Conservation (phyloP, 352 stramenopile species). For the Globisporangium takayamanum region DNA sequence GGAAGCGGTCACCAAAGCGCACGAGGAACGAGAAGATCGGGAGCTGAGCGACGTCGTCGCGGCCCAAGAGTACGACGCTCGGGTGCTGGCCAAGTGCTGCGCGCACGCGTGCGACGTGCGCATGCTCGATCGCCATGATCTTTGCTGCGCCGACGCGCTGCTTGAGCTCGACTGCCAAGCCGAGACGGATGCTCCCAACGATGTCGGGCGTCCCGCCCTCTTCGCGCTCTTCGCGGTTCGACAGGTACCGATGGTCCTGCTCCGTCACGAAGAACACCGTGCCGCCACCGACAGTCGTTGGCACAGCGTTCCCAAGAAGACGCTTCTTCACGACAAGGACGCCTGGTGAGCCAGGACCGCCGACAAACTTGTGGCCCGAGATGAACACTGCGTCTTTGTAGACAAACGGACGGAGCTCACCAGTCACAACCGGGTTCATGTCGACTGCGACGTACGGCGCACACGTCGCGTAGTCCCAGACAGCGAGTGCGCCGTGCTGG, state of each 20-base stretch:
- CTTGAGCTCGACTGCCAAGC: constrained; percentile 91
- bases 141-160: constrained; percentile 34
- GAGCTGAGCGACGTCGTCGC: constrained; percentile 51
- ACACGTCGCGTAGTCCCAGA: constrained; percentile 95
- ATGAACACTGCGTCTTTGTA: constrained; percentile 95
- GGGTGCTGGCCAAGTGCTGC: constrained; percentile 37
- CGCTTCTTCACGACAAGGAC: constrained; percentile 95
- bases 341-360: constrained; percentile 88
- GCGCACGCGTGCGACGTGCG: constrained; percentile 29
- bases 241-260: constrained; percentile 51
- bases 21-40: constrained; percentile 95
- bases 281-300: constrained; percentile 40
- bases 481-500: constrained; percentile 85
- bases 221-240: constrained; percentile 82
- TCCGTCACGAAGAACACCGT: constrained; percentile 57
- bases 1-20: constrained; percentile 75
- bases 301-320: constrained; percentile 50
- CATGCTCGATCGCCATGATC: constrained; percentile 52
- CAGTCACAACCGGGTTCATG: constrained; percentile 91
- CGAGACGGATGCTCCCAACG: constrained; percentile 89
- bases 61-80: constrained; percentile 88
- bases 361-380: constrained; percentile 95
- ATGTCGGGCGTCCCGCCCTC: constrained; percentile 96
- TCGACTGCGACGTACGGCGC: constrained; percentile 92
- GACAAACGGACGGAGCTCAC: constrained; percentile 18